Conservation (phyloP, 2,329 filamentous ascomycete genomes). For the Calonectria ilicicola region DNA sequence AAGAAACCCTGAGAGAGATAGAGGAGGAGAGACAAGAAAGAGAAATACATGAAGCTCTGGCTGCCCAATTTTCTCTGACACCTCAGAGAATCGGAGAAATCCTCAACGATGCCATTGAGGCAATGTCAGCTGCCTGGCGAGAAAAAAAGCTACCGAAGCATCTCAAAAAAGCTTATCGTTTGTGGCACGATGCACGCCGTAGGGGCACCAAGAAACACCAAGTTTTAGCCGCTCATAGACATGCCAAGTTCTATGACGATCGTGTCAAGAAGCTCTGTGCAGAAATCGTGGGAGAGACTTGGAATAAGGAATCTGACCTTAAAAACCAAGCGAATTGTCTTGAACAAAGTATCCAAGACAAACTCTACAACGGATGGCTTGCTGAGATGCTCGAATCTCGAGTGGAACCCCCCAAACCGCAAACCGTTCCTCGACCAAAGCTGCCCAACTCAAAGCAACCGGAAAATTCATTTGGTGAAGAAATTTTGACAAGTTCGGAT, state of each 20-base stretch:
- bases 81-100: conserved; percentile 61
- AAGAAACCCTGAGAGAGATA: conserved; percentile 71
- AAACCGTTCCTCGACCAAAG: conserved; percentile 34
- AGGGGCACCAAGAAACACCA: conserved; percentile 49
- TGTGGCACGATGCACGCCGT: conserved; percentile 71
- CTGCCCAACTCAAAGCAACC: conserved; percentile 8
- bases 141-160: conserved; percentile 67
- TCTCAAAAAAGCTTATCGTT: conserved; percentile 65
- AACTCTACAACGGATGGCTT: conserved; percentile 64
- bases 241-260: conserved; percentile 56
- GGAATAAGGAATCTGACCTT: conserved; percentile 65
- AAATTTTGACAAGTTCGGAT: conserved; percentile 64
- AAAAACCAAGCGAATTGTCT: conserved; percentile 67
- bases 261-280: conserved; percentile 68
- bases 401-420: conserved; percentile 52
- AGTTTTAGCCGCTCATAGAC: conserved; percentile 57
- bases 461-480: conserved; percentile 52
- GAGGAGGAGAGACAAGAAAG: conserved; percentile 52
- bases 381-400: conserved; percentile 59
- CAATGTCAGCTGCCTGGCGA: conserved; percentile 68
- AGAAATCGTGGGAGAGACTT: conserved; percentile 65
- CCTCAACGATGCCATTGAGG: conserved; percentile 65
- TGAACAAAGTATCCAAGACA: conserved; percentile 74
- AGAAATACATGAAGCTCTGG: conserved; percentile 11
- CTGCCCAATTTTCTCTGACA: conserved; percentile 47